phyloP scores from a whole-genome alignment of 805 yeast species.

The Hanseniaspora lindneri region DNA sequence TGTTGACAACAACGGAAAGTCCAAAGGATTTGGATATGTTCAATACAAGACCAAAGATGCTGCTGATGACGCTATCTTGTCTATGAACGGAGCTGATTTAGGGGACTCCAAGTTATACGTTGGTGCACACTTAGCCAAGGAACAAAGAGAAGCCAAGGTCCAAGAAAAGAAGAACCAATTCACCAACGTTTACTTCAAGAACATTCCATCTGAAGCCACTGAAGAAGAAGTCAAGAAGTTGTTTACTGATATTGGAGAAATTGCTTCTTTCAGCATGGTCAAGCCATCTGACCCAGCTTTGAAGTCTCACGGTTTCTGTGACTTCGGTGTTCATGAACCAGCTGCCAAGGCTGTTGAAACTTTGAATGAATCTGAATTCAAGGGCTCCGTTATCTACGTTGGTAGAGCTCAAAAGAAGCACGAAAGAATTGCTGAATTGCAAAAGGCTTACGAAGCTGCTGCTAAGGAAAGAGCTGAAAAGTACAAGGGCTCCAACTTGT shows the following conservation, averaged over 20 bases:
- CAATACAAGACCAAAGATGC: conserved; percentile 89
- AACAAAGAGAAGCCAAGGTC: conserved; percentile 87
- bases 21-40: conserved; percentile 95
- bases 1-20: conserved; percentile 77
- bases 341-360: conserved; percentile 88
- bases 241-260: conserved; percentile 61
- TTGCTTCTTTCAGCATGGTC: conserved; percentile 75
- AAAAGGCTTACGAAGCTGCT: conserved; percentile 83
- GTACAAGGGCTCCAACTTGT: conserved; percentile 95
- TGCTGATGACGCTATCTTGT: conserved; percentile 89
- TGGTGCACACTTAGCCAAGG: conserved; percentile 83
- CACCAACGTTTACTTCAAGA: conserved; percentile 93
- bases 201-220: conserved; percentile 60
- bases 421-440: conserved; percentile 93
- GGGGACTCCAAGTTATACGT: conserved; percentile 86
- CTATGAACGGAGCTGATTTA: conserved; percentile 95
- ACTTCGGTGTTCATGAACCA: conserved; percentile 74
- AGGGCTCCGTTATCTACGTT: conserved; percentile 78
- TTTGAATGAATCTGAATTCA: conserved; percentile 74
- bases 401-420: conserved; percentile 99
- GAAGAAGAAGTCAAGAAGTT: conserved; percentile 60
- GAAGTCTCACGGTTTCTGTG: conserved; percentile 91
- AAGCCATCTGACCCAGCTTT: conserved; percentile 73
- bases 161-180: conserved; percentile 83
- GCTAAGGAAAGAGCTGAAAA: conserved; percentile 84